These are phyloP conservation scores for Sphaerulina populicola DNA, from an alignment of 2,329 filamentous ascomycete species.

Conservation along the genomic window DNA sequence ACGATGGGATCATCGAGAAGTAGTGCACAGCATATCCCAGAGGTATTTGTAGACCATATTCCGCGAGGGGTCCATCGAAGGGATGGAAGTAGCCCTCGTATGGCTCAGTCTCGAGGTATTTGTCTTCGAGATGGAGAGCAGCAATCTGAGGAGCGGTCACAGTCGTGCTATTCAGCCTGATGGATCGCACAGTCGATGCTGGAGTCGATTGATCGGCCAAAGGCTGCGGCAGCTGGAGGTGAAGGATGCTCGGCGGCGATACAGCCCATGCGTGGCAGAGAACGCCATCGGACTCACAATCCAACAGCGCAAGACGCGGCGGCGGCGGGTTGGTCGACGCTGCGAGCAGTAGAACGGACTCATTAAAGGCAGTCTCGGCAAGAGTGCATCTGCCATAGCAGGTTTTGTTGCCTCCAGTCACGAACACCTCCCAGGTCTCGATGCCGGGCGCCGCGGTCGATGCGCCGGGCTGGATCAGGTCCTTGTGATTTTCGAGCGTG, in stretches of 20 bases:
- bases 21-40: slow-evolving; percentile 60
- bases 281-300: slow-evolving; percentile 66
- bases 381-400: slow-evolving; percentile 62
- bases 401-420: slow-evolving; percentile 69
- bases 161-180: slow-evolving; percentile 61
- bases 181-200: slow-evolving; percentile 55
- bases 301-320: slow-evolving; percentile 60
- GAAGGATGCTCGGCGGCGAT: slow-evolving; percentile 56
- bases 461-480: slow-evolving; percentile 56
- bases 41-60: slow-evolving; percentile 55
- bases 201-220: slow-evolving; percentile 57
- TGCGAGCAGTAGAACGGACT: slow-evolving; percentile 48
- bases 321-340: slow-evolving; percentile 53
- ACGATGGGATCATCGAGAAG: slow-evolving; percentile 54
- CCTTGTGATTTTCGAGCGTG: slow-evolving; percentile 62
- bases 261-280: slow-evolving; percentile 68
- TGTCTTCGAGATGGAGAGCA: slow-evolving; percentile 52
- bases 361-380: slow-evolving; percentile 54
- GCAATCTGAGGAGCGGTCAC: slow-evolving; percentile 57
- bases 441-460: slow-evolving; percentile 50
- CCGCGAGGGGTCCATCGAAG: slow-evolving; percentile 58
- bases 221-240: slow-evolving; percentile 53
- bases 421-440: slow-evolving; percentile 67
- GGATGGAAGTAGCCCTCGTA: slow-evolving; percentile 68
- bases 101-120: slow-evolving; percentile 43